These are phyloP conservation scores for Trichoderma hamatum DNA, from an alignment of 2,329 filamentous ascomycete species.

Conservation along the genomic window DNA sequence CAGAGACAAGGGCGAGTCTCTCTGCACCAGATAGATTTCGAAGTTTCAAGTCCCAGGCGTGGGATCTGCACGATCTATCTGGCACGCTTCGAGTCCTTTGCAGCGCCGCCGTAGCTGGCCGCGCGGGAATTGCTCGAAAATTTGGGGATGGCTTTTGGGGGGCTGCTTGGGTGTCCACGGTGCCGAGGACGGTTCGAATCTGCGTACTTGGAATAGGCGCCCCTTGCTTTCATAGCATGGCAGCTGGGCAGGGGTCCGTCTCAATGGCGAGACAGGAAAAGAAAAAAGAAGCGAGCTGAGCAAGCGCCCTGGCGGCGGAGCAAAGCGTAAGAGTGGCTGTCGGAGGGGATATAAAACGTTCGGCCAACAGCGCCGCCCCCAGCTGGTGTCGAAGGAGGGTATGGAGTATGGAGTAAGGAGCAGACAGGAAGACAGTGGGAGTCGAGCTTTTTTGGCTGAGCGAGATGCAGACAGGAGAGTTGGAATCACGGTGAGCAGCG, in stretches of 20 bases:
- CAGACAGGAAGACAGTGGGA: neutral
- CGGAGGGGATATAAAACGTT: neutral
- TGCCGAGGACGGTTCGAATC: slow-evolving; percentile 14
- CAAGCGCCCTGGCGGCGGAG: neutral
- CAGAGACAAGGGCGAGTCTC: neutral
- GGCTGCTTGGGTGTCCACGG: slow-evolving; percentile 9
- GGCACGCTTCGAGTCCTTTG: neutral
- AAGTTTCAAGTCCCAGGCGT: neutral
- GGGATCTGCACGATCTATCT: slow-evolving; percentile 3
- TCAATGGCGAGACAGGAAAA: slow-evolving; percentile 19
- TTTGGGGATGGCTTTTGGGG: neutral
- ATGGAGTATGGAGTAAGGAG: neutral
- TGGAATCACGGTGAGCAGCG: slow-evolving; percentile 25
- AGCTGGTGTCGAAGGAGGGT: neutral
- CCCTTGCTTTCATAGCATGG: slow-evolving; percentile 27
- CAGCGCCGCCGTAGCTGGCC: neutral
- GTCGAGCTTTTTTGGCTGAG: neutral
- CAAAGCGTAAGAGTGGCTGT: slow-evolving; percentile 3
- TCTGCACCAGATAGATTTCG: neutral
- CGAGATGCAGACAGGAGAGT: slow-evolving; percentile 4
- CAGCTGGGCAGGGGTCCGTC: slow-evolving; percentile 26
- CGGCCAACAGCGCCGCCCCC: neutral
- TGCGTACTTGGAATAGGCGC: slow-evolving; percentile 22
- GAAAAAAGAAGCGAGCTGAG: slow-evolving; percentile 20
- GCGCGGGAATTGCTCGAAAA: neutral